Percentiles rank a stretch among this genome's conserved stretches.
These are phyloP conservation scores for Oxyria digyna DNA, from an alignment of 148 eudicot genomes.

Conservation along the genomic window DNA sequence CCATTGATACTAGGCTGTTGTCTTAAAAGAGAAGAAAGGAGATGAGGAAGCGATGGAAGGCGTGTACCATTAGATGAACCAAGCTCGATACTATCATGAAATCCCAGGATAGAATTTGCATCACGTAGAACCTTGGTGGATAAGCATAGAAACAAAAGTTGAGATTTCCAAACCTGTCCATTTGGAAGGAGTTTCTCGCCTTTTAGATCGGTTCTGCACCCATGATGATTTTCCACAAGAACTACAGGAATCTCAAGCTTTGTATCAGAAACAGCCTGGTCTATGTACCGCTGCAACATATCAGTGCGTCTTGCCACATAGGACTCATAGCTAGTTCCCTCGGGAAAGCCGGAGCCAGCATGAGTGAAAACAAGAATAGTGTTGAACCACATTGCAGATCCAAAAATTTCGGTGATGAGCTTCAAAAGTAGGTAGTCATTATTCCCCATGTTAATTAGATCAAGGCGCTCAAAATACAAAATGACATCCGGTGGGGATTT, in stretches of 20 bases:
- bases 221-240: slow-evolving; percentile 77
- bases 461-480: slow-evolving; percentile 82
- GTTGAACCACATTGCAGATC: slow-evolving; percentile 86
- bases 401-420: slow-evolving; percentile 73
- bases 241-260: slow-evolving; percentile 81
- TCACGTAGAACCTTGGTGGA: slow-evolving; percentile 86
- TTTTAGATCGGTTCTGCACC: slow-evolving; percentile 44
- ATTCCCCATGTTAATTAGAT: slow-evolving; percentile 47
- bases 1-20: slow-evolving; percentile 37
- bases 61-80: slow-evolving; percentile 43
- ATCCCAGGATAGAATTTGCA: slow-evolving; percentile 55
- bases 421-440: slow-evolving; percentile 74
- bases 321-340: slow-evolving; percentile 72
- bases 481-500: slow-evolving; percentile 81
- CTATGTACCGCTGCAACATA: slow-evolving; percentile 58
- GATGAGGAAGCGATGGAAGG: slow-evolving; percentile 79
- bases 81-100: slow-evolving; percentile 56
- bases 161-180: slow-evolving; percentile 80
- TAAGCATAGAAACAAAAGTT: slow-evolving; percentile 56
- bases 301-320: slow-evolving; percentile 54
- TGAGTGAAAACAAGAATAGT: slow-evolving; percentile 89
- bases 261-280: slow-evolving; percentile 60
- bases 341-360: slow-evolving; percentile 67
- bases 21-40: slow-evolving; percentile 70
- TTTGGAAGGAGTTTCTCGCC: slow-evolving; percentile 89